Conservation (phyloP, 1,139 yeast species). For the Suhomyces bolitotheri region DNA sequence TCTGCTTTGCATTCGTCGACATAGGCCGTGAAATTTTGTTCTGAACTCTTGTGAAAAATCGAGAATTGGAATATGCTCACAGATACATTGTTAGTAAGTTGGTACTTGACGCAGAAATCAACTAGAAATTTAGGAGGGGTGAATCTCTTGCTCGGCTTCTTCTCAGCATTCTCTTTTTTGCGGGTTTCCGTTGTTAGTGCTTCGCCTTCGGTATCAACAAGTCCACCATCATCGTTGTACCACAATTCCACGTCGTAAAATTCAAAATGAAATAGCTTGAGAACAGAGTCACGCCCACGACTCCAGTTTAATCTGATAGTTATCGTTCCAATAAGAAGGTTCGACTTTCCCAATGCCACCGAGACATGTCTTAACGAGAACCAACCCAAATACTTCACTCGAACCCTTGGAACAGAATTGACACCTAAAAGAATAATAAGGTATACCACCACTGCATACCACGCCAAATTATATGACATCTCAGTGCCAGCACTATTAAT, state of each 20-base stretch:
- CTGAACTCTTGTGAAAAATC: conserved; percentile 20
- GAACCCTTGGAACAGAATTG: conserved; percentile 36
- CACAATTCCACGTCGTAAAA: conserved; percentile 28
- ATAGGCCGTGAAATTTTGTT: conserved; percentile 20
- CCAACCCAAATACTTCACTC: conserved; percentile 41
- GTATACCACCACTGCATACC: conserved; percentile 17
- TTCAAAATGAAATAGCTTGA: conserved; percentile 35
- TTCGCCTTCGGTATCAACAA: neutral
- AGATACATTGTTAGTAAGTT: conserved; percentile 34
- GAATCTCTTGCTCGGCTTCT: conserved; percentile 12
- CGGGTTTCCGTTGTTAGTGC: neutral
- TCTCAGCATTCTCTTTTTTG: neutral
- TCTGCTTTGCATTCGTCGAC: conserved; percentile 38
- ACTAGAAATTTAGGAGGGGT: conserved; percentile 16
- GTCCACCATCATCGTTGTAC: conserved; percentile 3
- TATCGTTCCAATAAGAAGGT: conserved; percentile 25
- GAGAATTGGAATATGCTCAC: conserved; percentile 31
- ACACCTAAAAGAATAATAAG: conserved; percentile 21
- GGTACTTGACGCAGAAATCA: conserved; percentile 15
- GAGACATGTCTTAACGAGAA: conserved; percentile 33
- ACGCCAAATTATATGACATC: conserved; percentile 2
- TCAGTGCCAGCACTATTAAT: neutral
- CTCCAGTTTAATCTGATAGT: conserved; percentile 30
- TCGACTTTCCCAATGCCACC: conserved; percentile 20
- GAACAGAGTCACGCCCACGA: conserved; percentile 28